Conservation (phyloP, 306 rosid species). For the Fagus sylvatica region DNA sequence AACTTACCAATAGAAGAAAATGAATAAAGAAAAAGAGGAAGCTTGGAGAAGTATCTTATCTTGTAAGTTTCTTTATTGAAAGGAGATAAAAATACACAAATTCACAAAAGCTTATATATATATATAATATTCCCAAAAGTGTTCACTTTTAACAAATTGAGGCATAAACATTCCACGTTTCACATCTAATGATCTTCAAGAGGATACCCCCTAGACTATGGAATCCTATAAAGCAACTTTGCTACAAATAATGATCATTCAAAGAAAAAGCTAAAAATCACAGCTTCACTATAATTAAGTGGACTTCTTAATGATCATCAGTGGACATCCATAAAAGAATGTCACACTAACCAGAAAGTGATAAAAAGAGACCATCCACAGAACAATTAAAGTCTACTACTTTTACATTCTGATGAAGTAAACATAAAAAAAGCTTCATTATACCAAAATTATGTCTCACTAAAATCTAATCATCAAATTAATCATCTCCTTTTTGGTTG, state of each 20-base stretch:
- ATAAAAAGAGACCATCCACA: constrained; percentile 8
- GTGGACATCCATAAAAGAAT: constrained; percentile 26
- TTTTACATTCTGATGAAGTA: constrained; percentile 25
- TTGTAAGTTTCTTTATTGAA: not conserved
- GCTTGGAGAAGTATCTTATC: not conserved
- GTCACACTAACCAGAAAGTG: constrained; percentile 25
- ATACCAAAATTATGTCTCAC: constrained; percentile 43
- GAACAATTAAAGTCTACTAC: constrained; percentile 22
- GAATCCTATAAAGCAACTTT: constrained; percentile 58
- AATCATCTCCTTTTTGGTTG: constrained; percentile 1
- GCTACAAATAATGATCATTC: constrained; percentile 33
- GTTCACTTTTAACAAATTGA: not conserved
- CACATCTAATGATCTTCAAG: constrained; percentile 1
- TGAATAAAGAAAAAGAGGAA: not conserved
- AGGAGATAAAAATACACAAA: not conserved
- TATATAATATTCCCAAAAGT: not conserved
- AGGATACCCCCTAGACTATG: not conserved
- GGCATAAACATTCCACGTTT: not conserved
- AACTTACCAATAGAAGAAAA: no score
- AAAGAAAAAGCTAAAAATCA: constrained; percentile 35
- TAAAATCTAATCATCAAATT: constrained; percentile 15
- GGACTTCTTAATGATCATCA: constrained; percentile 24
- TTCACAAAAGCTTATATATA: not conserved
- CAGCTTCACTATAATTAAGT: constrained; percentile 27
- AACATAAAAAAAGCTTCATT: constrained; percentile 38